Base-by-base conservation (phyloP, 495 filamentous ascomycete genomes). In the Aspergillus conjunctus region DNA sequence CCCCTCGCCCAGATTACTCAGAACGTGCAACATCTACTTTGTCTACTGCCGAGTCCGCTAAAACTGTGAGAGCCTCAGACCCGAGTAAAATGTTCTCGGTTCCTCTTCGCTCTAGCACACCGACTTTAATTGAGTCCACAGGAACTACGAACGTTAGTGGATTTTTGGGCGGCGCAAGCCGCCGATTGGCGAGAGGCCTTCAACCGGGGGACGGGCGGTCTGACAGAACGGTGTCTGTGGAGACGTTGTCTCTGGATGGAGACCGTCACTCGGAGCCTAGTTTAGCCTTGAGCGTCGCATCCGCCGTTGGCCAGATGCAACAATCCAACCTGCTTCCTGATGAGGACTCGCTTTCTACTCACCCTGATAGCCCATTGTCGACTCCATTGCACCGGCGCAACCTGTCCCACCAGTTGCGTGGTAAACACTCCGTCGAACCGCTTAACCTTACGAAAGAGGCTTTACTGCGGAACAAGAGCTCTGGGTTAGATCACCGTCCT, bases 261-360 rank as follows among this genome's bases (percentile, higher is more conserved):
- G 85, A 90, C 58, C 85, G 83, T 62, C 86, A 84, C 64, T 83
- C 85, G 20, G 87, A 85, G 59, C 81, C 89, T 14, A 85, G 79
- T 63, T 75, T 88, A 18, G 82, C 84, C 20, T 63, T 89, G 45
- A 89, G 81, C 60, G 84, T 79, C 31, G 81, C 85, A 5, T 74
- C 86, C 44, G 87, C 87, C 1, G 78, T 83, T n/a, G 87, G 87
- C 7, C 85, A 81, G 56, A 71, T 89, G 46, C 81, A 87, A 34
- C 73, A 75, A 26, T 74, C 84, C 8, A 75, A 66, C 37, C 67
- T 79, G 34, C 77, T 79, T 12, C 76, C 76, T 63, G 69, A 83
- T 48, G 62, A 67, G 39, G 65, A 65, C 7, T 51, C 62, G 20
- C 53, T 62, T 1, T 54, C 60, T 2, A 20, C 51, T 15, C 59